These are phyloP conservation scores for Xylaria longipes DNA, from an alignment of 495 filamentous ascomycete genomes.

Conservation along the genomic window DNA sequence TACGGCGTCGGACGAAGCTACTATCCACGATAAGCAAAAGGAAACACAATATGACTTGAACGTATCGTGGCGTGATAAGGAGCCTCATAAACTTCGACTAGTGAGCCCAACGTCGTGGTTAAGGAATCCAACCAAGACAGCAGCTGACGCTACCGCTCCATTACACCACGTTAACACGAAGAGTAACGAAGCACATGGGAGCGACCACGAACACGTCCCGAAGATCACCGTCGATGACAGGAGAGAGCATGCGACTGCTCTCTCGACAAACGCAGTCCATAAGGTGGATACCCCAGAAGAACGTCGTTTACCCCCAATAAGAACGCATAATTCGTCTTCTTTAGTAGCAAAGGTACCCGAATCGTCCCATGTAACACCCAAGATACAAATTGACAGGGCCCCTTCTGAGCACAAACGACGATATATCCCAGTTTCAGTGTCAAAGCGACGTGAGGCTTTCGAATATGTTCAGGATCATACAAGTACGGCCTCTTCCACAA, in stretches of 20 bases:
- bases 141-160: slow-evolving; percentile 27
- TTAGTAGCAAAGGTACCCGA: not conserved
- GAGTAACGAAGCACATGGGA: not conserved
- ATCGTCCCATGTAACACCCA: not conserved
- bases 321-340: not conserved
- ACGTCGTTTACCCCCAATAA: not conserved
- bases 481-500: not conserved
- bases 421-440: slow-evolving; percentile 3
- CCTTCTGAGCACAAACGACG: not conserved
- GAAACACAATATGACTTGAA: not conserved
- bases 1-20: not conserved
- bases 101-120: slow-evolving; percentile 48
- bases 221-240: not conserved
- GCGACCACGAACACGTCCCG: not conserved
- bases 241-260: not conserved
- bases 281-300: not conserved
- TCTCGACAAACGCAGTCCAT: not conserved
- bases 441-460: slow-evolving; percentile 12
- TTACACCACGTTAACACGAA: slow-evolving; percentile 14
- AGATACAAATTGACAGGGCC: not conserved
- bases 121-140: slow-evolving; percentile 36
- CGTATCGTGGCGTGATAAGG: not conserved
- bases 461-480: slow-evolving; percentile 8
- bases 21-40: not conserved
- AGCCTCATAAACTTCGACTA: slow-evolving; percentile 33